Evolutionary conservation across 768 basidiomycete genomes (phyloP).

Genomic region (Rhodotorula toruloides): DNA sequence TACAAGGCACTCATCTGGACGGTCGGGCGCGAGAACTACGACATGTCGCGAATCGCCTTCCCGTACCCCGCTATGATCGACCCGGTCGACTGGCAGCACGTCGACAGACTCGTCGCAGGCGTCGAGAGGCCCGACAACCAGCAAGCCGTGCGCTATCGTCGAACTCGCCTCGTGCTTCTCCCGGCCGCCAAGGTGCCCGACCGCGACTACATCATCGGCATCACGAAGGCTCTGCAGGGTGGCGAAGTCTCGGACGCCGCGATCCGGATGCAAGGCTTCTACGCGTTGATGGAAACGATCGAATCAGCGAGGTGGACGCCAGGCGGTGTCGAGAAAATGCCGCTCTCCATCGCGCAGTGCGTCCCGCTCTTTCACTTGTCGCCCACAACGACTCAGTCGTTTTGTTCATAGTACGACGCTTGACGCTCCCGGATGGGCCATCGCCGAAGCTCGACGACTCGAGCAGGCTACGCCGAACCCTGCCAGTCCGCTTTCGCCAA

Average conservation of each 20-base stretch:
- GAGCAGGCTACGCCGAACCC: constrained; percentile 3
- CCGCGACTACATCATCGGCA: constrained; percentile 47
- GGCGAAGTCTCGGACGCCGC: constrained; percentile 82
- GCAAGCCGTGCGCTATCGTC: constrained; percentile 83
- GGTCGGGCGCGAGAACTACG: constrained; percentile 10
- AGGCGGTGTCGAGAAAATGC: constrained; percentile 55
- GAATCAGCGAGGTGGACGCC: constrained; percentile 74
- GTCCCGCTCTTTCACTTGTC: background rate
- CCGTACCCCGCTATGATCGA: constrained; percentile 37
- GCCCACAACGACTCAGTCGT: background rate
- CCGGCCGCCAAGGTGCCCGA: constrained; percentile 66
- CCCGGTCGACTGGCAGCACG: constrained; percentile 44
- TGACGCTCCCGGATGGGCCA: constrained; percentile 28
- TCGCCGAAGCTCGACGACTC: constrained; percentile 8
- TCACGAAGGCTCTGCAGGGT: constrained; percentile 46
- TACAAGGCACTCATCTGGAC: constrained; percentile 92
- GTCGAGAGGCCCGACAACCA: constrained; percentile 71
- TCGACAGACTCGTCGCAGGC: constrained; percentile 44
- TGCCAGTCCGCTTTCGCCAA: background rate
- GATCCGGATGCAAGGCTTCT: constrained; percentile 78
- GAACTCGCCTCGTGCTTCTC: constrained; percentile 87
- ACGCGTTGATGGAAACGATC: constrained; percentile 83
- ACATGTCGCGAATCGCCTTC: constrained; percentile 18
- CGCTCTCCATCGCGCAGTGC: constrained; percentile 28
- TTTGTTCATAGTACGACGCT: constrained; percentile 11